Evolutionary conservation across 176 grass and related monocot species (phyloP).

Genomic region (Carex parvula): DNA sequence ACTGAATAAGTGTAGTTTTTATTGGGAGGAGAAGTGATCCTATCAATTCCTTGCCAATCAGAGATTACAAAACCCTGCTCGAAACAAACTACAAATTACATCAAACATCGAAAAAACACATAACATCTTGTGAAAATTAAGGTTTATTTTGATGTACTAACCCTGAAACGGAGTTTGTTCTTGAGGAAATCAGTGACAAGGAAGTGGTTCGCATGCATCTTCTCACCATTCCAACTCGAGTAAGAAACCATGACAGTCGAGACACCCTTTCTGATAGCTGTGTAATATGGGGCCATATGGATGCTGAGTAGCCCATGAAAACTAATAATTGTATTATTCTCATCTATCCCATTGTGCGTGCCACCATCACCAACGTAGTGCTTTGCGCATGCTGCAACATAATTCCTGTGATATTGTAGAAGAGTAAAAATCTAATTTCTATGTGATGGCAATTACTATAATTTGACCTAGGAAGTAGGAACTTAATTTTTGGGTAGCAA

Average conservation of each 20-base stretch:
- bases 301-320: slow-evolving; percentile 66
- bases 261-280: slow-evolving; percentile 65
- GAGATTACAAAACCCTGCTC: slow-evolving; percentile 69
- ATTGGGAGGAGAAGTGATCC: slow-evolving; percentile 45
- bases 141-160: slow-evolving; percentile 1
- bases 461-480: background rate
- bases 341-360: slow-evolving; percentile 51
- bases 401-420: slow-evolving; percentile 32
- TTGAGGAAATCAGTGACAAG: slow-evolving; percentile 79
- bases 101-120: background rate
- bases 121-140: background rate
- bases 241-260: slow-evolving; percentile 78
- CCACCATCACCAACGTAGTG: slow-evolving; percentile 89
- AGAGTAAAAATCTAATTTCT: background rate
- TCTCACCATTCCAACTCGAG: slow-evolving; percentile 79
- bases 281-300: slow-evolving; percentile 80
- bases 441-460: background rate
- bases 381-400: slow-evolving; percentile 77
- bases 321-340: slow-evolving; percentile 61
- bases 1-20: slow-evolving; percentile 72
- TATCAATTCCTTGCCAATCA: slow-evolving; percentile 75
- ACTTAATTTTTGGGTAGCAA: background rate
- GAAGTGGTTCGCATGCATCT: slow-evolving; percentile 77
- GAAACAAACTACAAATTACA: background rate
- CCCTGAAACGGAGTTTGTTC: slow-evolving; percentile 59